phyloP scores from a whole-genome alignment of 2,329 filamentous ascomycete genomes.

The Botrytis pseudocinerea region DNA sequence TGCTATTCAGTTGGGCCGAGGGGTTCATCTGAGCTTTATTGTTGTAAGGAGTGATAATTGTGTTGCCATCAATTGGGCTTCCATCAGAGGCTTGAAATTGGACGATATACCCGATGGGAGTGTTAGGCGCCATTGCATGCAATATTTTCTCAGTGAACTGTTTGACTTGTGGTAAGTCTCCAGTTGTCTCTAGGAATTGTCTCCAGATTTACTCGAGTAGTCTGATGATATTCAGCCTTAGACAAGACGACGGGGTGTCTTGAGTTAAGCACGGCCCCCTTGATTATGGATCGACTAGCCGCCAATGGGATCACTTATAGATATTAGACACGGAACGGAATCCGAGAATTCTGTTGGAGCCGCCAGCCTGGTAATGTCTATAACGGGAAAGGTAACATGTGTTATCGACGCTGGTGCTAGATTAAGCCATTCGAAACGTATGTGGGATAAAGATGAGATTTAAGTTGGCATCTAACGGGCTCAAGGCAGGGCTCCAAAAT shows the following conservation, averaged over 20 bases:
- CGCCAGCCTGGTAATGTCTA: background rate
- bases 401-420: background rate
- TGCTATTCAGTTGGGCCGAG: background rate
- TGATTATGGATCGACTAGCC: background rate
- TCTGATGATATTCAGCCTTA: background rate
- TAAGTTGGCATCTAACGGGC: background rate
- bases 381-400: background rate
- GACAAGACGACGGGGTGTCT: background rate
- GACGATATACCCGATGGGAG: conserved; percentile 13
- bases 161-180: background rate
- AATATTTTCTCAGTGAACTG: background rate
- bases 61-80: background rate
- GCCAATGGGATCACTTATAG: background rate
- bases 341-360: background rate
- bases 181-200: background rate
- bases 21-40: background rate
- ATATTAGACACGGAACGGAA: background rate
- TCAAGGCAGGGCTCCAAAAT: background rate
- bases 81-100: conserved; percentile 7
- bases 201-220: background rate
- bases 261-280: conserved; percentile 5
- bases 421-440: background rate
- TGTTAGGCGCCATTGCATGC: background rate
- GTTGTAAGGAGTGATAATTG: conserved; percentile 1
- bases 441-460: background rate